These are phyloP conservation scores for Camellia oleifera DNA, from an alignment of 179 eudicot species.

Conservation along the genomic window DNA sequence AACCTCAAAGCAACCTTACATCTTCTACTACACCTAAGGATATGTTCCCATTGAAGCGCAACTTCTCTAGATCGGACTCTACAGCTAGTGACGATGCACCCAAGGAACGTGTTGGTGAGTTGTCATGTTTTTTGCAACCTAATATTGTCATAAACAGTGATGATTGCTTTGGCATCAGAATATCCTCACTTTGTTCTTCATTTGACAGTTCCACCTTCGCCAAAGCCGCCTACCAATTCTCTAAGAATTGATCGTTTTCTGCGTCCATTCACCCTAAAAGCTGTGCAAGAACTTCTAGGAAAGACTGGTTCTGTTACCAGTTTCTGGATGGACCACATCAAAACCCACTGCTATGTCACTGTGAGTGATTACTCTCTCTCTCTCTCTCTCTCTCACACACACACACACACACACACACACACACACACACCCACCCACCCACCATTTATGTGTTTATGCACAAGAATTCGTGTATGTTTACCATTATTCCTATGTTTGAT, in stretches of 20 bases:
- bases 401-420: too few relatives aligned
- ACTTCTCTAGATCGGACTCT: slow-evolving; percentile 49
- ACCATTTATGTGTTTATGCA: not conserved
- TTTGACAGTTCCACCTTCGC: slow-evolving; percentile 71
- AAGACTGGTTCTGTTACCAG: slow-evolving; percentile 72
- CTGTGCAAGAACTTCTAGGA: slow-evolving; percentile 84
- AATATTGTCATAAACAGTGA: not conserved
- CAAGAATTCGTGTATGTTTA: not conserved
- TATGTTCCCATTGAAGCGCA: slow-evolving; percentile 35
- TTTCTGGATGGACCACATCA: slow-evolving; percentile 98
- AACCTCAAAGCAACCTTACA: slow-evolving; percentile 34
- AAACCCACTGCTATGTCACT: slow-evolving; percentile 90
- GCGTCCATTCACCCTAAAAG: slow-evolving; percentile 93
- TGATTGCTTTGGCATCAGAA: not conserved
- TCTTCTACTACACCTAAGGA: slow-evolving; percentile 41
- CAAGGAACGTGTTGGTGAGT: slow-evolving; percentile 80
- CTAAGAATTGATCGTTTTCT: slow-evolving; percentile 80
- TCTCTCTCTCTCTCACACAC: not conserved
- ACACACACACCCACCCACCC: too few relatives aligned
- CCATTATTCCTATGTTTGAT: not conserved
- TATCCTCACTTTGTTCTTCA: slow-evolving; percentile 4
- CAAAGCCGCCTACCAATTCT: slow-evolving; percentile 65
- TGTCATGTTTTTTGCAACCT: not conserved
- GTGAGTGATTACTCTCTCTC: slow-evolving; percentile 31
- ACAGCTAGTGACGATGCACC: slow-evolving; percentile 42